A percentile compares a stretch with the other conserved stretches of the same genome.
These are phyloP conservation scores for Amborella trichopoda DNA, from an alignment of 164 flowering plant species.

Conservation along the genomic window DNA sequence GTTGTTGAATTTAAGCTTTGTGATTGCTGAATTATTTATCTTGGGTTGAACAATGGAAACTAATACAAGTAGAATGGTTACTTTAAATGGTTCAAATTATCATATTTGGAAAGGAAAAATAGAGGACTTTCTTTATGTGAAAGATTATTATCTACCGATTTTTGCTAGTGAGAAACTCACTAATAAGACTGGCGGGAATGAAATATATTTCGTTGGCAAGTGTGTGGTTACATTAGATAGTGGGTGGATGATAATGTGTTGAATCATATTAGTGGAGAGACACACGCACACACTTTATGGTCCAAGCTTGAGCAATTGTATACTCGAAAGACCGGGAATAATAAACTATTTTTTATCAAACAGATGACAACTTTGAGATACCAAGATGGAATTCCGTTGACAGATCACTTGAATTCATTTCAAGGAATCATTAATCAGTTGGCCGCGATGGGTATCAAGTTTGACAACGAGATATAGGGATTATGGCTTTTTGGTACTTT, in stretches of 20 bases:
- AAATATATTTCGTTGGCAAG: not conserved
- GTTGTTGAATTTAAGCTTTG: too few species aligned
- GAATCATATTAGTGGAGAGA: not conserved
- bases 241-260: not conserved
- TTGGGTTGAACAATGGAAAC: not conserved
- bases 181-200: not conserved
- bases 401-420: not conserved
- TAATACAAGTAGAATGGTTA: not conserved
- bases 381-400: not conserved
- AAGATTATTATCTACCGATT: not conserved
- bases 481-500: not conserved
- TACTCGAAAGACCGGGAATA: not conserved
- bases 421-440: not conserved
- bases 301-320: not conserved
- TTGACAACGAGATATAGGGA: not conserved
- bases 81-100: not conserved
- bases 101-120: not conserved
- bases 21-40: too few species aligned
- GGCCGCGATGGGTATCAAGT: not conserved
- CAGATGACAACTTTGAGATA: not conserved
- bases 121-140: not conserved
- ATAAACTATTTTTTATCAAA: not conserved
- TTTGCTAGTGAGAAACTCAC: not conserved
- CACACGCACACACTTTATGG: not conserved
- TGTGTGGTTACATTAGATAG: not conserved